These are phyloP conservation scores for Blastobotrys capitulatus DNA, from an alignment of 1,139 yeast species.

Conservation along the genomic window DNA sequence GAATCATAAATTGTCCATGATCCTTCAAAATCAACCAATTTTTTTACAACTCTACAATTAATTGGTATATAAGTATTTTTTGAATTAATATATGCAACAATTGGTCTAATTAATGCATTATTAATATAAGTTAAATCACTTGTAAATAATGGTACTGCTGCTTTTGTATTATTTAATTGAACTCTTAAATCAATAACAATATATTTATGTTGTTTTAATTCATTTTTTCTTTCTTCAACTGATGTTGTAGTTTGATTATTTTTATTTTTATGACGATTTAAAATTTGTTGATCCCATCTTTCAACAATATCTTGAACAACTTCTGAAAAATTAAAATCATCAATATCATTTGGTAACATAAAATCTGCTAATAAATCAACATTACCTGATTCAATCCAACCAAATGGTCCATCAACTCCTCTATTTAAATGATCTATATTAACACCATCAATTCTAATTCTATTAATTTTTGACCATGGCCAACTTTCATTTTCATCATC, in stretches of 20 bases:
- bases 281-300: constrained; percentile 34
- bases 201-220: constrained; percentile 41
- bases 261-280: constrained; percentile 13
- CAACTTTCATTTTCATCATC: constrained; percentile 17
- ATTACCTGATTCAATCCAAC: constrained; percentile 89
- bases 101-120: constrained; percentile 87
- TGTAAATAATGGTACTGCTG: constrained; percentile 80
- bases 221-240: constrained; percentile 29
- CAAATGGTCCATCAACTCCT: constrained; percentile 91
- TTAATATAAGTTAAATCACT: constrained; percentile 82
- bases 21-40: constrained; percentile 79
- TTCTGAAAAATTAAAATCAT: constrained; percentile 37
- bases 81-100: constrained; percentile 91
- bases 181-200: constrained; percentile 76
- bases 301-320: constrained; percentile 38
- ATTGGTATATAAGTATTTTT: constrained; percentile 86
- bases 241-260: constrained; percentile 26
- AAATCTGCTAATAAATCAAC: constrained; percentile 93
- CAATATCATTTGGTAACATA: constrained; percentile 62
- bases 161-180: constrained; percentile 77
- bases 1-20: constrained; percentile 96
- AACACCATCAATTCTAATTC: constrained; percentile 78
- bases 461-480: constrained; percentile 61
- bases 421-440: constrained; percentile 83
- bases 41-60: constrained; percentile 76